Evolutionary conservation across 1,284 basidiomycete species (phyloP), one percentile per base, ranked within the genome.

Genomic region (Exsudoporus floridanus): DNA sequence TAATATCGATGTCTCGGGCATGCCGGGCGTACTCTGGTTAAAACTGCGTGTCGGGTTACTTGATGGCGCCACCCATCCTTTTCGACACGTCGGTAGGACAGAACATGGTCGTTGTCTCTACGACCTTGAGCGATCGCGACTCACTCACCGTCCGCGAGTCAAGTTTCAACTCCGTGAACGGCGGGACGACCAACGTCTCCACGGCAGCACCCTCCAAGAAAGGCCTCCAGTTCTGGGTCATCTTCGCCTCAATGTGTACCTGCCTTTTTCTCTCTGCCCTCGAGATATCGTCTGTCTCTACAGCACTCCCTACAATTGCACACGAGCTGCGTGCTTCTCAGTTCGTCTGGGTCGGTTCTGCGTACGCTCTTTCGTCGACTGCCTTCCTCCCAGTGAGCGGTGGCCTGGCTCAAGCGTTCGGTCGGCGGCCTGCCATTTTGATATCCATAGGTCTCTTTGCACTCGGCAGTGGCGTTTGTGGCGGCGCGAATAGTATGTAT

Each of bases 231-330:
- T 54, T 54, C 13, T 42, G 52, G 53, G 44, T 54, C 4, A 30
- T 49, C 40, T 55, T 54, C 23, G 28, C 53, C 6, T 54, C 53
- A 1, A 54, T 54, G 52, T 54, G 43, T 13, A 42, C 14, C 23
- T 54, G 44, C 25, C 52, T 54, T 9, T 54, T 38, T 25, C 52
- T 54, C 30, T 54, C 52, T 25, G 52, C 53, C 16, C 52, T 54
- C 31, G 52, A 54, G n/a, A 10, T 54, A 2, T 40, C 34, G 7
- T 54, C 52, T n/a, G n/a, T 54, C 38, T 31, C 52, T 7, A 54
- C 37, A 9, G 52, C 52, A n/a, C 52, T 54, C 12, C 52, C 51
- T n/a, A 54, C 52, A 18, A 54, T 54, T 30, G 52, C 52, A 4
- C 21, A 38, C 9, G 52, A 44, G 2, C 31, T 54, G 4, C 37